Conservation (phyloP, 208 protist genomes). For the Leishmania arabica region DNA sequence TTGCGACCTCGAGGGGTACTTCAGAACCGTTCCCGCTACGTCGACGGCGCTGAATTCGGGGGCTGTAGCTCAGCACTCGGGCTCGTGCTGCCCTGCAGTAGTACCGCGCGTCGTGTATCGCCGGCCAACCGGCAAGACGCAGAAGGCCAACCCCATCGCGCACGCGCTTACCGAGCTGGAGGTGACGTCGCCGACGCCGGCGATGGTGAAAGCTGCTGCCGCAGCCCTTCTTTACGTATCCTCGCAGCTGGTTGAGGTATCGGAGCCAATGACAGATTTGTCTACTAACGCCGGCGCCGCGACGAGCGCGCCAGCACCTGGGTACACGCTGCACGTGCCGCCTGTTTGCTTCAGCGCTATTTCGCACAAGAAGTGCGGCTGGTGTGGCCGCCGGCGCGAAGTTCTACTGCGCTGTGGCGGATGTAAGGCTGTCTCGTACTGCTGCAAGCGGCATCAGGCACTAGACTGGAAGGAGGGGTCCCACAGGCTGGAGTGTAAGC, state of each 20-base stretch:
- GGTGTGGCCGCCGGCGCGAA: conserved; percentile 67
- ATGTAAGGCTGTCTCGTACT: conserved; percentile 79
- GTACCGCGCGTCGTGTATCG: conserved; percentile 70
- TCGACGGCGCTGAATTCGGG: conserved; percentile 1
- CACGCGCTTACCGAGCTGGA: conserved; percentile 46
- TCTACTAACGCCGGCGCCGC: background rate
- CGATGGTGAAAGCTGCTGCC: conserved; percentile 42
- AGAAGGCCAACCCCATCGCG: conserved; percentile 65
- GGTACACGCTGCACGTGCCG: conserved; percentile 31
- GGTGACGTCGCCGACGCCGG: conserved; percentile 30
- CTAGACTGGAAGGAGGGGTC: conserved; percentile 68
- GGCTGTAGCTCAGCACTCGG: conserved; percentile 36
- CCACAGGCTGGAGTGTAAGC: conserved; percentile 62
- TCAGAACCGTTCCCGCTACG: conserved; percentile 25
- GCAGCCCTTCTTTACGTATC: conserved; percentile 50
- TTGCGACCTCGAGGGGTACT: conserved; percentile 59
- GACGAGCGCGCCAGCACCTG: conserved; percentile 1
- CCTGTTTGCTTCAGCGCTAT: conserved; percentile 17
- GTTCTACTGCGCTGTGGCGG: conserved; percentile 67
- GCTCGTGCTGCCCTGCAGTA: conserved; percentile 62
- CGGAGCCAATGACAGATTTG: background rate
- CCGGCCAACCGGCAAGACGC: conserved; percentile 41
- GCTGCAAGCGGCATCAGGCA: conserved; percentile 72
- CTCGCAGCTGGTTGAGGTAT: conserved; percentile 28
- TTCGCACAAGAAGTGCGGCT: conserved; percentile 42